Base-by-base conservation (phyloP, 2,329 filamentous ascomycete genomes). In the Calcarisporium arbuscula region DNA sequence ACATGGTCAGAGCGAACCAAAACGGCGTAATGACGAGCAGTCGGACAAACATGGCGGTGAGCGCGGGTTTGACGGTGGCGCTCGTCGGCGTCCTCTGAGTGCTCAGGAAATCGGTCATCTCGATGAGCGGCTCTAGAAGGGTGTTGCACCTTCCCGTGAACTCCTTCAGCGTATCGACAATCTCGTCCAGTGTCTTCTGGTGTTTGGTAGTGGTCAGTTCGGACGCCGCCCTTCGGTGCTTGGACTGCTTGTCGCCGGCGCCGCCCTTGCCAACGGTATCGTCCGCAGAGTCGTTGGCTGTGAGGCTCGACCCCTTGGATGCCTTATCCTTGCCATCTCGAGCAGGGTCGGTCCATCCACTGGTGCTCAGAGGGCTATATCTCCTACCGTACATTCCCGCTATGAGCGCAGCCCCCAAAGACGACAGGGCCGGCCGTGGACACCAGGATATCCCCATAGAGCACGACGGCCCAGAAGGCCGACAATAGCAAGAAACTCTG, bases 151-250 rank as follows among this genome's bases (percentile, higher is more conserved):
- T 76, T 5, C 82, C 84, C 1, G 90, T 96, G 48, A 98, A 86
- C 45, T 88, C 80, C 56, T 88, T 87, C 28, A 98, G 65, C 0
- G 86, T 94, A 49, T 96, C 89, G 37, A 98, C 85, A 41, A 98
- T 98, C 63, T 98, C 92, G 56, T 98, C 92, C 34, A 98, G 63
- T 32, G 88, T 95, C 67, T 95, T 95, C 52, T 95, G 86, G 50
- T 92, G 85, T 40, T 82, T 80, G 27, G 80, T 82, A 41, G 73
- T 79, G 6, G 72, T 76, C 12, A 62, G 54, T 49, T 87, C 85
- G 8, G 69, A 72, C 22, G 60, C 54, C 15, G 61, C 62, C n/a
- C 65, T 56, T 35, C 60, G 57, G 43, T 73, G 71, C 15, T 57
- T 57, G 12, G 45, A 25, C 34, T 57, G 44, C 26, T 49, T 53